Base-by-base conservation (phyloP, 352 stramenopile species). In the Phytophthora europaea region DNA sequence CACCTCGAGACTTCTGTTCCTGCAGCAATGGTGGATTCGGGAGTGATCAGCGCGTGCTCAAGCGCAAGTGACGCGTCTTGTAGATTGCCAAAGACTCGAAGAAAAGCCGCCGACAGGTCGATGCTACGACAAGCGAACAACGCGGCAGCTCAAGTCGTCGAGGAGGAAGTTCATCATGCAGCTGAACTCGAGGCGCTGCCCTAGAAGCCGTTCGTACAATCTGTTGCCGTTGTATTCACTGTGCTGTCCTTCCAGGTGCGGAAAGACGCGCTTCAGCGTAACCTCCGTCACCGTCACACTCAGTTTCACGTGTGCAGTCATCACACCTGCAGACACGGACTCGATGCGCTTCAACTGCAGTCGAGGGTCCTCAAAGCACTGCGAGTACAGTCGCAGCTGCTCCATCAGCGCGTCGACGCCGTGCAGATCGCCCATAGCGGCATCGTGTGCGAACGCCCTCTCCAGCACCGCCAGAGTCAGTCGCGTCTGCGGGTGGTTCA, bases 91-190 rank as follows among this genome's bases (percentile, higher is more conserved):
- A 73, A 28, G 9, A 67, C 26, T 6, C 26, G 52, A 61, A 64
- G 34, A 22, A 76, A 33, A 31, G 70, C 34, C 12, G 31, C 22
- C n/a, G 61, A 15, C 40, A 68, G 50, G 12, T 73, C 52, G 18
- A 69, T 58, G 1, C 7, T 45, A 28, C 38, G 55, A 43, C 16
- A 73, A 53, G 7, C 70, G 70, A 52, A 40, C 64, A 12, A 76
- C 64, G 6, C 52, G 58, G n/a, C 28, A 18, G 13, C 33, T 65
- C 3, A 62, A 40, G 23, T 71, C 45, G 18, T 65, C 45, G 31
- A 76, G 73, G 6, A 69, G 53, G 26, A 72, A 69, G 6, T 12
- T 59, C 52, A 76, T 33, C 22, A 47, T 56, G 45, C 63, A 69
- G 23, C 20, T 47, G 22, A 55, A 61, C 15, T 67, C 23, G 18